phyloP scores from a whole-genome alignment of 1,139 yeast genomes.

The Protomyces inouyei region DNA sequence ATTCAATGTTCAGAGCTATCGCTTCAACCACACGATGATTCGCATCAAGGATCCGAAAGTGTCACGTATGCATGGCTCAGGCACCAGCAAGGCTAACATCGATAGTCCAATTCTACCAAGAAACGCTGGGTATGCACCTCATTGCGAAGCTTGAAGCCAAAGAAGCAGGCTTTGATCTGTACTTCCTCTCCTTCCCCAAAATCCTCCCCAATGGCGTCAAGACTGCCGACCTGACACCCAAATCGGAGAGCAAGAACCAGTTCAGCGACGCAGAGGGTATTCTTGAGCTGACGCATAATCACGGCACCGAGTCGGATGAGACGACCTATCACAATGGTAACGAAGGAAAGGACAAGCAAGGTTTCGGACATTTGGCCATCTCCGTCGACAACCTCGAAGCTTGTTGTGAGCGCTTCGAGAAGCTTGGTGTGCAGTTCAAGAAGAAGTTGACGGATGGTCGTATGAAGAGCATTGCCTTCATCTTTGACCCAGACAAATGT shows the following conservation, averaged over 20 bases:
- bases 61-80: slow-evolving; percentile 3
- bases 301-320: slow-evolving; percentile 84
- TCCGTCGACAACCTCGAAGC: slow-evolving; percentile 58
- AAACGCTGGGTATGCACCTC: slow-evolving; percentile 74
- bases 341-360: slow-evolving; percentile 55
- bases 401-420: slow-evolving; percentile 52
- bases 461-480: slow-evolving; percentile 60
- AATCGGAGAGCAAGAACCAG: slow-evolving; percentile 9
- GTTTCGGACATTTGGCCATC: slow-evolving; percentile 82
- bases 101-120: slow-evolving; percentile 54
- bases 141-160: slow-evolving; percentile 53
- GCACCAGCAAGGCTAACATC: not conserved
- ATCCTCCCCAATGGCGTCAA: slow-evolving; percentile 35
- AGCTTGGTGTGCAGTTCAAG: slow-evolving; percentile 59
- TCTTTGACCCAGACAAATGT: slow-evolving; percentile 42
- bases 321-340: slow-evolving; percentile 79
- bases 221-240: slow-evolving; percentile 28
- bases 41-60: slow-evolving; percentile 78
- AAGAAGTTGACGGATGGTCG: slow-evolving; percentile 85
- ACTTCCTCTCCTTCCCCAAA: slow-evolving; percentile 68
- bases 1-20: slow-evolving; percentile 48
- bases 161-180: slow-evolving; percentile 73
- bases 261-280: slow-evolving; percentile 54
- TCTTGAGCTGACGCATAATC: slow-evolving; percentile 86
- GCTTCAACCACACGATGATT: slow-evolving; percentile 87